These are phyloP conservation scores for Penicillium flavigenum DNA, from an alignment of 495 filamentous ascomycete genomes.

Conservation along the genomic window DNA sequence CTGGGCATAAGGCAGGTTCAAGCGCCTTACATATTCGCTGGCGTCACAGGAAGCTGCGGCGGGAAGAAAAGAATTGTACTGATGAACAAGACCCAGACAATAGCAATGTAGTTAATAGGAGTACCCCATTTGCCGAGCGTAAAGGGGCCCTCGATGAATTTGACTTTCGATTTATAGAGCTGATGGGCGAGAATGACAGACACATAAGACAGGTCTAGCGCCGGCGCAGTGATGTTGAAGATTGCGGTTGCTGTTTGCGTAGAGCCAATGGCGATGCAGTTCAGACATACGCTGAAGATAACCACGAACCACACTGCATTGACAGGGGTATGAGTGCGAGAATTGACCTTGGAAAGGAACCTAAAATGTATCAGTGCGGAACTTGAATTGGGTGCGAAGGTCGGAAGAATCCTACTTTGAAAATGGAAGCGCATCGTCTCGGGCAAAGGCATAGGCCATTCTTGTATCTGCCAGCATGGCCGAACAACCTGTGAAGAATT, in stretches of 20 bases:
- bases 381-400: not conserved
- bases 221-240: constrained; percentile 70
- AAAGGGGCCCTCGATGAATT: constrained; percentile 64
- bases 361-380: constrained; percentile 23
- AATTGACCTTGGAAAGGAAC: constrained; percentile 59
- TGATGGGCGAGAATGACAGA: constrained; percentile 66
- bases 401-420: constrained; percentile 47
- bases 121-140: constrained; percentile 61
- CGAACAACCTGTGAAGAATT: constrained; percentile 70
- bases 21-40: constrained; percentile 56
- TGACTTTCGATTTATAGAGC: constrained; percentile 56
- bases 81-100: constrained; percentile 68
- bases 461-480: constrained; percentile 70
- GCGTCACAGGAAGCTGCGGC: constrained; percentile 57
- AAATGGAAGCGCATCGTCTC: constrained; percentile 68
- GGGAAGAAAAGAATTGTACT: constrained; percentile 69
- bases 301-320: constrained; percentile 74
- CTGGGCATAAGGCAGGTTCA: not conserved
- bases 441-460: constrained; percentile 72
- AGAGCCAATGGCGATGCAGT: constrained; percentile 66
- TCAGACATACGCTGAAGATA: constrained; percentile 57
- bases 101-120: constrained; percentile 57
- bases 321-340: constrained; percentile 59
- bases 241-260: constrained; percentile 68
- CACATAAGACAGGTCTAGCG: constrained; percentile 66